Base-by-base conservation (phyloP, 1,284 basidiomycete species). In the Trichosporon faecale region DNA sequence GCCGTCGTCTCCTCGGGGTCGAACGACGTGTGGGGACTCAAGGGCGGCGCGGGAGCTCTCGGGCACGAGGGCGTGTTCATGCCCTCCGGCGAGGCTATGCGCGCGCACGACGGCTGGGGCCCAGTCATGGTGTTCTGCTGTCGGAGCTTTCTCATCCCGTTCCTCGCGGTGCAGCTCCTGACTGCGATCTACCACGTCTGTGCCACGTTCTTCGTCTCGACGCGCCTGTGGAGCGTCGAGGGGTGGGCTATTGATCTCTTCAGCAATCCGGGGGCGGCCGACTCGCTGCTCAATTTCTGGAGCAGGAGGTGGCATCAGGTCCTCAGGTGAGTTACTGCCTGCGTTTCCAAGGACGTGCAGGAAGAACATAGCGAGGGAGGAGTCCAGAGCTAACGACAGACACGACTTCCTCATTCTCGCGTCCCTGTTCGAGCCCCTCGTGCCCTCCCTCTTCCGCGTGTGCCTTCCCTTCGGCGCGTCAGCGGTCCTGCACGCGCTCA, bases 251-350 rank as follows among this genome's bases (percentile, higher is more conserved):
- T 61, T 18, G 57, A 61, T n/a, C 57, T 61, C 3, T 61, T 61
- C 57, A 9, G 18, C 57, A 33, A 61, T 9, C 57, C 57, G 8
- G 57, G 57, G 9, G 27, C 29, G 2, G 57, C 57, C 4, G 57
- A 61, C 57, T 61, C 57, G 57, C 27, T 61, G 12, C 57, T 61
- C 27, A 61, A 61, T 11, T 61, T 61, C 29, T 61, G 57, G 57
- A 31, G 27, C 14, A 14, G 57, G 57, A 5, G 57, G 27, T 61
- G 57, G 57, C 57, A 61, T n/a, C 57, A 61, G 57, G 57, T 61
- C 5, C 11, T 61, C 7, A 16, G 57, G 57, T 61, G 16, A 31
- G 57, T 61, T 29, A n/a, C 46, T 49, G 16, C 18, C 18, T 21
- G 18, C 3, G 18, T 21, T 18, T n/a, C 18, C n/a, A n/a, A n/a